Evolutionary conservation across 805 yeast genomes (phyloP), one percentile per base, ranked within the genome.

Genomic region (Soucietia sequanensis): DNA sequence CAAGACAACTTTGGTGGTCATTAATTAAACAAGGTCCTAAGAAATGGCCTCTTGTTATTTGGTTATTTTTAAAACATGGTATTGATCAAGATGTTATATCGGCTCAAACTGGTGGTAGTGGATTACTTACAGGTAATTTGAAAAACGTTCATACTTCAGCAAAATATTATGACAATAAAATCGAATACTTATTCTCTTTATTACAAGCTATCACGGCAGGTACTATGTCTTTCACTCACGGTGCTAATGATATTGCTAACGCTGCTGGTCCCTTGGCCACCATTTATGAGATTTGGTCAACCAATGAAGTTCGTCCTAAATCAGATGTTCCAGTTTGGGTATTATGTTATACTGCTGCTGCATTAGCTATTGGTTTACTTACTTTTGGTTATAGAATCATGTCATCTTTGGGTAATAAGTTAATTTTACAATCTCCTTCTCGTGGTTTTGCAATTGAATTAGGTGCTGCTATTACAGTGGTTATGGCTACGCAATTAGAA

Each of bases 191-290:
- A 44, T 83, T 75, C 56, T 76, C 90, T 3, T 64, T 81, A 42
- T 63, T 81, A 35, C 91, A 83, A 60, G 81, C 78, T 34, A 59
- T 82, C 43, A 82, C 90, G 27, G 90, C 91, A 11, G 74, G 80
- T 46, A 82, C 88, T 33, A 81, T 82, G 82, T 82, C 90, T 2
- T 81, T 84, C 58, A 86, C 90, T 5, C 91, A 83, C 52, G 91
- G 91, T 37, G 81, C 91, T 25, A 83, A 83, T 52, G 91, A 83
- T 61, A 81, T 84, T 43, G 73, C 88, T 31, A 83, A 83, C 48
- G 89, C 91, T 24, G 75, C 84, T 21, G 90, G 88, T 45, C 90
- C 91, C 22, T 67, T 81, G 47, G 64, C 88, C 29, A 72, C 88
- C 10, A 73, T 82, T 15, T 83, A 79, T 55, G 58, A 68, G 27